A percentile compares a stretch with the other conserved stretches of the same genome.
Evolutionary conservation across 2,329 filamentous ascomycete species (phyloP).

Genomic region (Acephala macrosclerotiorum): DNA sequence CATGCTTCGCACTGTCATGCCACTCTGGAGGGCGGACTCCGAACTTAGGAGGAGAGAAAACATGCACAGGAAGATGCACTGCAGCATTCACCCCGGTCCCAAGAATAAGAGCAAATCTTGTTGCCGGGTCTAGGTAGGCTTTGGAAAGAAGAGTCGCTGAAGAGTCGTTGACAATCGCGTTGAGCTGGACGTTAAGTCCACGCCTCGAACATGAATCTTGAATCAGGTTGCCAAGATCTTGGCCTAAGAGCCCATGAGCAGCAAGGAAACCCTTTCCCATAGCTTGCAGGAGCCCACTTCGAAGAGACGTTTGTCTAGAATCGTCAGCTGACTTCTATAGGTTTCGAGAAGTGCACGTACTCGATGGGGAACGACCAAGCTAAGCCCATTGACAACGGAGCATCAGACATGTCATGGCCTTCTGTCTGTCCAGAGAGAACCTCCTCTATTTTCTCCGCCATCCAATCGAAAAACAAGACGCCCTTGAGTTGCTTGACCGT

Average conservation of each 20-base stretch:
- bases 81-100: slow-evolving; percentile 74
- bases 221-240: slow-evolving; percentile 67
- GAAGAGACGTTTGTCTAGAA: slow-evolving; percentile 68
- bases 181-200: slow-evolving; percentile 61
- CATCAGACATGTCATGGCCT: slow-evolving; percentile 44
- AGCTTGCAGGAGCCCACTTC: slow-evolving; percentile 62
- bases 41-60: slow-evolving; percentile 63
- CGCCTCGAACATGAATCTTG: slow-evolving; percentile 56
- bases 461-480: slow-evolving; percentile 71
- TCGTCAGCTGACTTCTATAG: slow-evolving; percentile 36
- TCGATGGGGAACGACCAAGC: slow-evolving; percentile 77
- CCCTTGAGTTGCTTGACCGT: slow-evolving; percentile 64
- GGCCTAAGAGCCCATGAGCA: slow-evolving; percentile 61
- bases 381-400: slow-evolving; percentile 63
- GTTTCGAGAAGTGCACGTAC: slow-evolving; percentile 51
- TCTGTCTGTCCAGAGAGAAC: slow-evolving; percentile 57
- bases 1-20: slow-evolving; percentile 65
- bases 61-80: slow-evolving; percentile 65
- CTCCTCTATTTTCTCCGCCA: slow-evolving; percentile 66
- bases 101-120: slow-evolving; percentile 69
- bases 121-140: slow-evolving; percentile 62
- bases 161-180: slow-evolving; percentile 72
- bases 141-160: slow-evolving; percentile 71
- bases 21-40: slow-evolving; percentile 61
- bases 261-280: slow-evolving; percentile 75